These are phyloP conservation scores for Cubamyces sp. DNA, from an alignment of 768 basidiomycete species.

Conservation along the genomic window DNA sequence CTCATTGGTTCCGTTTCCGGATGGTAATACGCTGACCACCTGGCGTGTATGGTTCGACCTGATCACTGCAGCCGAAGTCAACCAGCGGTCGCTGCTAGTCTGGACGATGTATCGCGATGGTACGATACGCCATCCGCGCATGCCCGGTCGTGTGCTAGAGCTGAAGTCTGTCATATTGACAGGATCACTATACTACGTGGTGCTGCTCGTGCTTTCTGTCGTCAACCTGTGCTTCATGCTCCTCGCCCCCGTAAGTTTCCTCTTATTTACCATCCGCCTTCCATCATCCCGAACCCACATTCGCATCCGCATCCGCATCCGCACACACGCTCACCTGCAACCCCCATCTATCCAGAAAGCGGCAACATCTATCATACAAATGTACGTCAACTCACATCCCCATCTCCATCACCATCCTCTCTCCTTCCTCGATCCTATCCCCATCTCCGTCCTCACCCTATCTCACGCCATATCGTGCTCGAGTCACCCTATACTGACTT, in stretches of 20 bases:
- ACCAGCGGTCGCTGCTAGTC: slow-evolving; percentile 1
- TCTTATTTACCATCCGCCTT: not conserved
- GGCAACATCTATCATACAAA: not conserved
- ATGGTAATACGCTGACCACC: too few species aligned
- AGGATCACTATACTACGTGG: slow-evolving; percentile 15
- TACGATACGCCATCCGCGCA: not conserved
- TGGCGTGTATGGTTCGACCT: not conserved
- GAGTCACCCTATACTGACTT: too few species aligned
- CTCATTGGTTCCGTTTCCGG: not conserved
- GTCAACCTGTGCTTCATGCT: slow-evolving; percentile 13
- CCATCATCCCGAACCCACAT: not conserved
- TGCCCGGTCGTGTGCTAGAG: too few species aligned
- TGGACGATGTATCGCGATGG: slow-evolving; percentile 20
- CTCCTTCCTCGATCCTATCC: not conserved
- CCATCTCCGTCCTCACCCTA: too few species aligned
- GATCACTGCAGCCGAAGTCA: not conserved
- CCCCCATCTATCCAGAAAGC: not conserved
- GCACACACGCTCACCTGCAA: too few species aligned
- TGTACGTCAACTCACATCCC: not conserved
- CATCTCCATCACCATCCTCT: not conserved
- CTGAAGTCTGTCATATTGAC: not conserved
- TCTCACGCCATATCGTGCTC: too few species aligned
- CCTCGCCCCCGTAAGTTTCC: not conserved
- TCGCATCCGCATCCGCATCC: too few species aligned
- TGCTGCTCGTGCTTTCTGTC: slow-evolving; percentile 9